phyloP scores from a whole-genome alignment of 163 green algal species.

The Coccomyxa subellipsoidea region DNA sequence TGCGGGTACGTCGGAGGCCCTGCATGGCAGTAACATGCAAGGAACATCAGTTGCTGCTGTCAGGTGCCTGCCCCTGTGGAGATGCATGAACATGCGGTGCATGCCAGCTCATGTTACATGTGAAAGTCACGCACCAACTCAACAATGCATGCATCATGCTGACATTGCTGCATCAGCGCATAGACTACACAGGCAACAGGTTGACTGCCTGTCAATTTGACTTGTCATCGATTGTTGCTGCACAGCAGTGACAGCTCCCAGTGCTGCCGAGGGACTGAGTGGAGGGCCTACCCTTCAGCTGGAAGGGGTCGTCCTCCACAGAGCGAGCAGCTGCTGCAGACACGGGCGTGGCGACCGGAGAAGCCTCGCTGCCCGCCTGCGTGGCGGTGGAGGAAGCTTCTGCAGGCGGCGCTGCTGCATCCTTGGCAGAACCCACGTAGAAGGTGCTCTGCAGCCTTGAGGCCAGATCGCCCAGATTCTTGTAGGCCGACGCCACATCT shows the following conservation, averaged over 20 bases:
- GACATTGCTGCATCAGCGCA: no score
- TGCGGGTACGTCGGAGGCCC: background rate
- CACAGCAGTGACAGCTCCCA: no score
- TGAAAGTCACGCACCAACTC: no score
- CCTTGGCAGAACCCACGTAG: background rate
- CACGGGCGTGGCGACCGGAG: background rate
- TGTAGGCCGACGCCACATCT: conserved; percentile 6
- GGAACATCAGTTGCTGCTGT: background rate
- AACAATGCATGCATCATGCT: no score
- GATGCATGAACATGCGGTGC: no score
- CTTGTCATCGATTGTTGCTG: no score
- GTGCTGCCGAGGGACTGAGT: background rate
- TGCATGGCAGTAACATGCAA: background rate
- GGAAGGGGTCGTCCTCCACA: background rate
- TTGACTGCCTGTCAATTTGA: no score
- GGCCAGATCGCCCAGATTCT: conserved; percentile 21
- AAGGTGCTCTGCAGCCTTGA: conserved; percentile 4
- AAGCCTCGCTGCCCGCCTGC: background rate
- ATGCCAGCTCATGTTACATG: no score
- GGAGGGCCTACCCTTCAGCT: background rate
- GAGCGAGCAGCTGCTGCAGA: background rate
- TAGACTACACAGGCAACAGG: no score
- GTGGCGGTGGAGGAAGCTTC: background rate
- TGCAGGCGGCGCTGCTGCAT: background rate
- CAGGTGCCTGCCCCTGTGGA: no score